A percentile compares a stretch with the other conserved stretches of the same genome.
These are phyloP conservation scores for Diaporthe citrichinensis DNA, from an alignment of 2,329 filamentous ascomycete genomes.

Conservation along the genomic window DNA sequence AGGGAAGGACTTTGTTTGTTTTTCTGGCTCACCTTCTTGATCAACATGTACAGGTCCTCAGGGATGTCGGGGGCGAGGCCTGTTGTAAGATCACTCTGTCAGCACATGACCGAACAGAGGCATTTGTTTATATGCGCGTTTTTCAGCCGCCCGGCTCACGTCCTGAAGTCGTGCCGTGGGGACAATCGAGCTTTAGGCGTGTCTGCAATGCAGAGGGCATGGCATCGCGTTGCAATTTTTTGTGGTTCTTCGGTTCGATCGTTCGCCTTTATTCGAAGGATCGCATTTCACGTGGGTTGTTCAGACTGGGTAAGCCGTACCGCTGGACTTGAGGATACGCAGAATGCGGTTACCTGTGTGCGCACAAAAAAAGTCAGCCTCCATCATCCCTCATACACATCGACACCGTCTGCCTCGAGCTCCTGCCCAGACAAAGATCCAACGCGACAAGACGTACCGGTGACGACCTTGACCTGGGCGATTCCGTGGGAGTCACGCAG, in stretches of 20 bases:
- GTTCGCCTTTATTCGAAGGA: background rate
- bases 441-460: slow-evolving; percentile 74
- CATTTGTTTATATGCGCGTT: slow-evolving; percentile 57
- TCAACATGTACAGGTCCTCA: slow-evolving; percentile 99
- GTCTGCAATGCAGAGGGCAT: slow-evolving; percentile 36
- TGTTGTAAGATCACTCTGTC: slow-evolving; percentile 89
- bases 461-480: slow-evolving; percentile 97
- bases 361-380: slow-evolving; percentile 49
- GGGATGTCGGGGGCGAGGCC: slow-evolving; percentile 98
- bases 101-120: slow-evolving; percentile 93
- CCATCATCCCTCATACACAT: background rate
- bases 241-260: background rate
- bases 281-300: background rate
- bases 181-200: slow-evolving; percentile 49
- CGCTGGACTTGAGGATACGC: slow-evolving; percentile 96
- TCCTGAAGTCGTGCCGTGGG: slow-evolving; percentile 35
- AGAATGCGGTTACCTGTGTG: slow-evolving; percentile 98
- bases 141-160: slow-evolving; percentile 36
- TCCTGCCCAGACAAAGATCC: background rate
- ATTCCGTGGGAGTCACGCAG: slow-evolving; percentile 98
- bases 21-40: slow-evolving; percentile 87
- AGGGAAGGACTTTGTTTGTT: background rate
- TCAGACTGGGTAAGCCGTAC: slow-evolving; percentile 74
- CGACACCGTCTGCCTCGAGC: background rate
- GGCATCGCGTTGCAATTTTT: slow-evolving; percentile 5